Conservation (phyloP, 2,329 filamentous ascomycete genomes). For the Fusarium cicatricum region DNA sequence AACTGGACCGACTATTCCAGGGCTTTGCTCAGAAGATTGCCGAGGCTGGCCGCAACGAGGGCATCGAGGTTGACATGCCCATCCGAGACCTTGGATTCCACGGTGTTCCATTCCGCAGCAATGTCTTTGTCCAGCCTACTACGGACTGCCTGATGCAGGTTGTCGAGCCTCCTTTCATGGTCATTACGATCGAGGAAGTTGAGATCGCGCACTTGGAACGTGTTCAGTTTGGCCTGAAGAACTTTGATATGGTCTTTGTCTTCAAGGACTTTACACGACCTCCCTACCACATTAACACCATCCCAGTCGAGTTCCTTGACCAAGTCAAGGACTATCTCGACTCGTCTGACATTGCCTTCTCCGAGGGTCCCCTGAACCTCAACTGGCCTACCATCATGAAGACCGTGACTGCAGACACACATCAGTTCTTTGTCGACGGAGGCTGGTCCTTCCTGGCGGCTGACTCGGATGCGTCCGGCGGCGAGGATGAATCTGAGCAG, state of each 20-base stretch:
- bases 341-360: constrained; percentile 92
- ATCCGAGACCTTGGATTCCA: constrained; percentile 97
- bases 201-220: constrained; percentile 96
- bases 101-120: constrained; percentile 94
- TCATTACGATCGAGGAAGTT: constrained; percentile 93
- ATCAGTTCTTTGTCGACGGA: constrained; percentile 93
- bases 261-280: constrained; percentile 97
- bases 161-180: constrained; percentile 96
- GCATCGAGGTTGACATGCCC: constrained; percentile 93
- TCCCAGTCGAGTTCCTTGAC: constrained; percentile 93
- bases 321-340: constrained; percentile 98
- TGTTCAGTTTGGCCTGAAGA: constrained; percentile 96
- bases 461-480: constrained; percentile 86
- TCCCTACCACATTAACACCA: constrained; percentile 96
- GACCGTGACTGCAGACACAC: constrained; percentile 92
- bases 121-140: constrained; percentile 93
- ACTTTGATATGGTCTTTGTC: constrained; percentile 98
- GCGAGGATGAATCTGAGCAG: constrained; percentile 81
- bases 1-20: constrained; percentile 95
- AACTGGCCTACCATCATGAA: constrained; percentile 99
- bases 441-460: constrained; percentile 93
- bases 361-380: constrained; percentile 93
- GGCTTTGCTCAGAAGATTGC: constrained; percentile 97
- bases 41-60: constrained; percentile 90
- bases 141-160: constrained; percentile 97